Percentiles rank a stretch among this genome's conserved stretches.
These are phyloP conservation scores for Pterulicium gracile DNA, from an alignment of 1,284 basidiomycete genomes.

Conservation along the genomic window DNA sequence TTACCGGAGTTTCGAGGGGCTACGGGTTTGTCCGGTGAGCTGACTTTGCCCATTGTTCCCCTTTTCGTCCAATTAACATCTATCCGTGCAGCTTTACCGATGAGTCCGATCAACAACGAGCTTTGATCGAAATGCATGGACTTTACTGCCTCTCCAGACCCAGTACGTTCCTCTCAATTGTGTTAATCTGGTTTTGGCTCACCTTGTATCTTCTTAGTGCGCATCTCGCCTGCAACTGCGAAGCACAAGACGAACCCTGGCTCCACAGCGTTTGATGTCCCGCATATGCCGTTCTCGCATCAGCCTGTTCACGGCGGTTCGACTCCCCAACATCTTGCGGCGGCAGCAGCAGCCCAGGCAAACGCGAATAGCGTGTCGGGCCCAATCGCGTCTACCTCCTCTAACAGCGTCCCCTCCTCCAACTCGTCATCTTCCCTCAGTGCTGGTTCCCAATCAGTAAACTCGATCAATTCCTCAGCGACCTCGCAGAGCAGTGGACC, in stretches of 20 bases:
- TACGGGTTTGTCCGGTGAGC: conserved; percentile 81
- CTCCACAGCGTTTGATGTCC: conserved; percentile 31
- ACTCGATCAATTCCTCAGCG: conserved; percentile 38
- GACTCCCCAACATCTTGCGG: conserved; percentile 20
- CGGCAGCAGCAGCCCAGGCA: conserved; percentile 37
- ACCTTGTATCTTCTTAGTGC: conserved; percentile 41
- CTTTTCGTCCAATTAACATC: conserved; percentile 7
- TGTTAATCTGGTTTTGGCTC: conserved; percentile 17
- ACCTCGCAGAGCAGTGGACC: conserved; percentile 13
- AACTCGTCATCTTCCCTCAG: conserved; percentile 42
- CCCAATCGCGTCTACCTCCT: conserved; percentile 43
- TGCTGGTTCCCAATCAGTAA: conserved; percentile 39
- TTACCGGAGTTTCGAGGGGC: conserved; percentile 80
- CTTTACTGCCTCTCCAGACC: conserved; percentile 77
- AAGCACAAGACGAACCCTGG: conserved; percentile 61
- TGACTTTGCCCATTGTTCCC: conserved; percentile 6
- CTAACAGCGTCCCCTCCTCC: conserved; percentile 33
- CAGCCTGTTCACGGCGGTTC: background rate
- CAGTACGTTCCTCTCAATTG: conserved; percentile 38
- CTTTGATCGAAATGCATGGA: conserved; percentile 84
- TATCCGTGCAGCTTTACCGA: conserved; percentile 59
- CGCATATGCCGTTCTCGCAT: conserved; percentile 34
- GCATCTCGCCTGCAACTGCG: conserved; percentile 81
- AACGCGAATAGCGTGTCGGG: conserved; percentile 47
- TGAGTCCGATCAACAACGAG: conserved; percentile 79